Conservation (phyloP, 805 yeast species). For the Barnettozyma californica region DNA sequence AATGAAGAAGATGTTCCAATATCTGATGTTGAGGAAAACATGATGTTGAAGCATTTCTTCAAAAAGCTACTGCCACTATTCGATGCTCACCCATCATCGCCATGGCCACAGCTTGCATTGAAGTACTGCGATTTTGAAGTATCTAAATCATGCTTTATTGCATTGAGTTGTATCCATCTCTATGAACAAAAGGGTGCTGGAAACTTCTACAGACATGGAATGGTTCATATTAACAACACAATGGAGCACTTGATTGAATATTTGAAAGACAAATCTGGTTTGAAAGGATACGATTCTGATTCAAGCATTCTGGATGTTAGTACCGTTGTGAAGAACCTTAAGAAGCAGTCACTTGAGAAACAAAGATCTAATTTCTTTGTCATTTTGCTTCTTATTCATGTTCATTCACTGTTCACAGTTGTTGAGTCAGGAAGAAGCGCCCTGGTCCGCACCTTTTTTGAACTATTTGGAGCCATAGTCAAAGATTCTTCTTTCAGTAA, state of each 20-base stretch:
- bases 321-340: slow-evolving; percentile 32
- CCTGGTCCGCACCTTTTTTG: slow-evolving; percentile 42
- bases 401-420: slow-evolving; percentile 48
- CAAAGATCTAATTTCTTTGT: slow-evolving; percentile 40
- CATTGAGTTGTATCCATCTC: slow-evolving; percentile 52
- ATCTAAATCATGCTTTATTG: slow-evolving; percentile 53
- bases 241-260: slow-evolving; percentile 49
- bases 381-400: slow-evolving; percentile 46
- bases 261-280: slow-evolving; percentile 27
- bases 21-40: slow-evolving; percentile 44
- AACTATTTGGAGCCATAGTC: slow-evolving; percentile 45
- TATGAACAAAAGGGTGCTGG: slow-evolving; percentile 49
- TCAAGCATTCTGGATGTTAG: slow-evolving; percentile 25
- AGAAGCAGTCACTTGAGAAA: slow-evolving; percentile 29
- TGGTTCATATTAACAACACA: slow-evolving; percentile 49
- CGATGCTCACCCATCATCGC: slow-evolving; percentile 56
- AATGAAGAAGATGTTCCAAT: slow-evolving; percentile 9
- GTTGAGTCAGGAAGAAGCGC: slow-evolving; percentile 52
- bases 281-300: slow-evolving; percentile 13
- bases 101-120: slow-evolving; percentile 56
- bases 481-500: slow-evolving; percentile 38
- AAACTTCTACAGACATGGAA: slow-evolving; percentile 47
- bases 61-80: slow-evolving; percentile 45
- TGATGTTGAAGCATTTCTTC: slow-evolving; percentile 51
- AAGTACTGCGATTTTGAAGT: slow-evolving; percentile 53